Evolutionary conservation across 2,329 filamentous ascomycete genomes (phyloP), one percentile per base, ranked within the genome.

Genomic region (Rhinocladiella mackenziei): DNA sequence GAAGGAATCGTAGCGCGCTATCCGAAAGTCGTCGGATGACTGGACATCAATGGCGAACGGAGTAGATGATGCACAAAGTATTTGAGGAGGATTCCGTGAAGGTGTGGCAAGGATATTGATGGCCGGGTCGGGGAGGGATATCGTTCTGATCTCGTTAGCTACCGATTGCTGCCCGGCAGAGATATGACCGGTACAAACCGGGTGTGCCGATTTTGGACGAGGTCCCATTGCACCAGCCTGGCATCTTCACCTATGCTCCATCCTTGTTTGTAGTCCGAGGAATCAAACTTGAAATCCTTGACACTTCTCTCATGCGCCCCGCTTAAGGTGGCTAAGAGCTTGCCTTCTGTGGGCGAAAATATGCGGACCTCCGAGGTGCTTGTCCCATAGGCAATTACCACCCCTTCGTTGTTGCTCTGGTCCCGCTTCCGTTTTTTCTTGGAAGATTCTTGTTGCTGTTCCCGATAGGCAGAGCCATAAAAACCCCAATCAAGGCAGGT

Each of bases 231-330:
- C 15, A 75, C 65, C 35, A 75, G 63, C 54, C 70, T 74, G 48
- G 69, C 70, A 58, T 76, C 73, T 37, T 68, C 69, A 36, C 73
- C 73, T 45, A 74, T 68, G 64, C 73, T 75, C 73, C 73, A 76
- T n/a, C 65, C 72, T 51, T 71, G 68, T 30, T 64, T 59, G 68
- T 72, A 74, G 18, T 67, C 71, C 50, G 68, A 65, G 32, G 64
- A 60, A 5, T 67, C 68, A 53, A 76, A 76, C 54, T 72, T 72
- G 59, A 76, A 75, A 51, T 73, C 70, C 53, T 62, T 65, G 38
- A 75, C 65, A 22, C 67, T 70, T 45, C 66, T 67, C 11, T 72
- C 66, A 54, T 76, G 73, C 4, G 57, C 71, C 32, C 66, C 70
- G 19, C 61, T 62, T 36, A 76, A 57, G 6, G 59, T 65, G 6